Conservation (phyloP, 225 moss, liverwort and hornwort genomes). For the Marchantia polymorpha region DNA sequence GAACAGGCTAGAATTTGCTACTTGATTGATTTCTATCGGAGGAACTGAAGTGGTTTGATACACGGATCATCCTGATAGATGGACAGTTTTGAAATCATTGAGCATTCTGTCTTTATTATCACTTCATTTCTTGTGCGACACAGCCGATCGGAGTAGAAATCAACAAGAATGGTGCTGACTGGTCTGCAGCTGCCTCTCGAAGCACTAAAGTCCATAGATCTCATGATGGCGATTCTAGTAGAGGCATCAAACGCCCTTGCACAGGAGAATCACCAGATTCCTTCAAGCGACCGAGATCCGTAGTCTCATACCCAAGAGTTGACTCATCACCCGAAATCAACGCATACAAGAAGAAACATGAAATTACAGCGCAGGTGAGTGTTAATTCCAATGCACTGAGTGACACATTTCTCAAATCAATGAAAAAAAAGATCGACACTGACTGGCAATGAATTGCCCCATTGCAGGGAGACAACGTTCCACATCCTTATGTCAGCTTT, state of each 20-base stretch:
- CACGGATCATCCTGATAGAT: no score
- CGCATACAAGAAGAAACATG: conserved; percentile 60
- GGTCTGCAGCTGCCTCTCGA: conserved; percentile 2
- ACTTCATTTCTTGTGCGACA: neutral
- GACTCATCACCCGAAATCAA: conserved; percentile 52
- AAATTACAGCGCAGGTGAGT: conserved; percentile 59
- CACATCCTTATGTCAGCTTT: conserved; percentile 64
- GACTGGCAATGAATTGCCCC: no score
- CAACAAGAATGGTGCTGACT: neutral
- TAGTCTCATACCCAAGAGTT: conserved; percentile 32
- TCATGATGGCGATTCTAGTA: neutral
- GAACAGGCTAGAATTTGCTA: no score
- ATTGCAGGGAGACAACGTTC: conserved; percentile 59
- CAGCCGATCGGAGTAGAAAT: neutral
- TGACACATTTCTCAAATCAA: no score
- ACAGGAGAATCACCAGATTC: neutral
- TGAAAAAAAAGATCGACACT: no score
- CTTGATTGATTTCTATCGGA: no score
- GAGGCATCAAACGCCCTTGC: conserved; percentile 14
- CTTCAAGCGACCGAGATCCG: conserved; percentile 18
- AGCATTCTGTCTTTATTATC: no score
- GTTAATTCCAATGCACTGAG: neutral
- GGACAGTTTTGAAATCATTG: no score
- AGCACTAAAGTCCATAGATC: neutral
- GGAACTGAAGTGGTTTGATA: no score